Evolutionary conservation across 495 filamentous ascomycete genomes (phyloP).

Genomic region (Talaromyces ruber): DNA sequence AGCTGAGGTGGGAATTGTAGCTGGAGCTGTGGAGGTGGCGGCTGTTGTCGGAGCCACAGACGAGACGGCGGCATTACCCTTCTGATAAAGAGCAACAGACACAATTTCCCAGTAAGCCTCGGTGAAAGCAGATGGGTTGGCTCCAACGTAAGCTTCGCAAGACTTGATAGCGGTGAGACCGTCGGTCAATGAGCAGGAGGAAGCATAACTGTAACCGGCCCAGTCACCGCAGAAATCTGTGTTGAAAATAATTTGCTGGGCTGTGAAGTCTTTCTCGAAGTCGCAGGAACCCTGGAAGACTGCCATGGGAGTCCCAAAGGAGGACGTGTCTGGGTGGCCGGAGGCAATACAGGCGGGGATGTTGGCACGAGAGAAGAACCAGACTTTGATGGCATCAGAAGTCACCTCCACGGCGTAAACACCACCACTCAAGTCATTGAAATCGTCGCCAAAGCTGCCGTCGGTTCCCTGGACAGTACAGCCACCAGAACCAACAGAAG

Average conservation of each 20-base stretch:
- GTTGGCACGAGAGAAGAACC: conserved; percentile 60
- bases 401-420: conserved; percentile 77
- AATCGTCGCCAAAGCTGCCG: conserved; percentile 59
- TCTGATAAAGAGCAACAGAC: conserved; percentile 55
- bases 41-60: conserved; percentile 2
- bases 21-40: neutral
- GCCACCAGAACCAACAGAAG: conserved; percentile 42
- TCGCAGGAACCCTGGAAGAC: conserved; percentile 51
- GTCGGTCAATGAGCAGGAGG: conserved; percentile 15
- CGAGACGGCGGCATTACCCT: conserved; percentile 5
- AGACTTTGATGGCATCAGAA: conserved; percentile 56
- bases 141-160: conserved; percentile 59
- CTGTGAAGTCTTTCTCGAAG: conserved; percentile 55
- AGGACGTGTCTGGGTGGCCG: conserved; percentile 49
- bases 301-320: conserved; percentile 62
- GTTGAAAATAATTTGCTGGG: conserved; percentile 73
- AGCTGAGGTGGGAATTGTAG: neutral
- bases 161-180: conserved; percentile 22
- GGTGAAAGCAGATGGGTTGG: conserved; percentile 49
- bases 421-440: conserved; percentile 68
- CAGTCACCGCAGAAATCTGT: conserved; percentile 85
- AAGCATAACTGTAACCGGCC: conserved; percentile 55
- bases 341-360: conserved; percentile 51
- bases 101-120: conserved; percentile 69
- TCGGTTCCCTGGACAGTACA: conserved; percentile 32